A percentile compares a stretch with the other conserved stretches of the same genome.
These are phyloP conservation scores for Borovskyia barvae DNA, from an alignment of 208 protist genomes.

Conservation along the genomic window DNA sequence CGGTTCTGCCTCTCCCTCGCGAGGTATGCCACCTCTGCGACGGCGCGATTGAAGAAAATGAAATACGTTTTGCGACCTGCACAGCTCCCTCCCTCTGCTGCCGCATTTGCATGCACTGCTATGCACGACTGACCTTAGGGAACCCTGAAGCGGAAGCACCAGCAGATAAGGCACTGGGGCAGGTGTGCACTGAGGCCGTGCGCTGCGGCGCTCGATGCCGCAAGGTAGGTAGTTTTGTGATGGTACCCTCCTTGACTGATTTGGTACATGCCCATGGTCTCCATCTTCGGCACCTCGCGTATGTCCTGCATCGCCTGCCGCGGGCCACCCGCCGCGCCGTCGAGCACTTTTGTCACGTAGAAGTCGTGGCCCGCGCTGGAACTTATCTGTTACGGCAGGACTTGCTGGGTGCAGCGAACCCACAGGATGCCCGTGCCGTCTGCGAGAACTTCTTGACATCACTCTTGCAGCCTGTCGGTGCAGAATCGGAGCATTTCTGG, in stretches of 20 bases:
- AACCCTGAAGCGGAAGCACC: neutral
- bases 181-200: slow-evolving; percentile 46
- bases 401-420: slow-evolving; percentile 39
- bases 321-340: slow-evolving; percentile 34
- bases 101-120: slow-evolving; percentile 77
- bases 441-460: slow-evolving; percentile 44
- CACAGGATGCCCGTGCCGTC: slow-evolving; percentile 19
- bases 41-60: slow-evolving; percentile 49
- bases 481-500: slow-evolving; percentile 63
- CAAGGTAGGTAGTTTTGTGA: slow-evolving; percentile 33
- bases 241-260: slow-evolving; percentile 49
- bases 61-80: slow-evolving; percentile 81
- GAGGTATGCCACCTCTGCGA: slow-evolving; percentile 49
- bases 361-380: slow-evolving; percentile 72
- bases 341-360: slow-evolving; percentile 63
- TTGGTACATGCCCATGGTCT: slow-evolving; percentile 76
- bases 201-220: slow-evolving; percentile 43
- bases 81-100: slow-evolving; percentile 46
- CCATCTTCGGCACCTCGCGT: slow-evolving; percentile 71
- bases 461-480: slow-evolving; percentile 48
- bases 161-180: slow-evolving; percentile 1
- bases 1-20: slow-evolving; percentile 21
- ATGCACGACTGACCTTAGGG: slow-evolving; percentile 33
- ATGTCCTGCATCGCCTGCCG: slow-evolving; percentile 76
- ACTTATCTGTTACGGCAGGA: slow-evolving; percentile 51